These are phyloP conservation scores for Calonectria naviculata DNA, from an alignment of 2,329 filamentous ascomycete species.

Conservation along the genomic window DNA sequence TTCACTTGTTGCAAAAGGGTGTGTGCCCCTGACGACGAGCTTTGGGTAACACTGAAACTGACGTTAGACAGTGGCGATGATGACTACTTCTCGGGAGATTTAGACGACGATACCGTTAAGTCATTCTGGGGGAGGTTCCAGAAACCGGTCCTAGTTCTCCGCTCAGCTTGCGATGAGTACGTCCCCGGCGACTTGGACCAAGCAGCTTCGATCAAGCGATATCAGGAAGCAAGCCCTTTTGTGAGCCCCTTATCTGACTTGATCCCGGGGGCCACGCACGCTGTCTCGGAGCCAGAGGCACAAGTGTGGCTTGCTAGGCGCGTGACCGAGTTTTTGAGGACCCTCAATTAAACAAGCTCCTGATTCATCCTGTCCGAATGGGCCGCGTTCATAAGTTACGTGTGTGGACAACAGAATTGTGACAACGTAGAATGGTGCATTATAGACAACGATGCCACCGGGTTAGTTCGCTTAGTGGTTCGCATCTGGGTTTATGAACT, in stretches of 20 bases:
- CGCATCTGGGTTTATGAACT: no score
- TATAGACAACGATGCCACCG: no score
- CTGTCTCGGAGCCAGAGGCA: conserved; percentile 57
- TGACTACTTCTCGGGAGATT: conserved; percentile 88
- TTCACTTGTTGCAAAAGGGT: conserved; percentile 63
- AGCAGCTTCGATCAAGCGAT: conserved; percentile 65
- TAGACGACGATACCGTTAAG: conserved; percentile 66
- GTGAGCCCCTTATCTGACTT: conserved; percentile 63
- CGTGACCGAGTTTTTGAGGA: conserved; percentile 58
- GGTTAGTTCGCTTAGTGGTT: no score
- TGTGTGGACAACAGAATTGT: background rate
- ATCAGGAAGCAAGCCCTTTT: conserved; percentile 58
- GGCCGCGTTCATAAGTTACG: no score
- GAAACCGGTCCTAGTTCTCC: conserved; percentile 71
- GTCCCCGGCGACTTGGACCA: conserved; percentile 70
- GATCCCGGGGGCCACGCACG: conserved; percentile 65
- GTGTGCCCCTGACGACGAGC: conserved; percentile 34
- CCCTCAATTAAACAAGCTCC: conserved; percentile 30
- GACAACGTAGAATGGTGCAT: background rate
- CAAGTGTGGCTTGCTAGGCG: conserved; percentile 61
- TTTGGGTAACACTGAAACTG: conserved; percentile 6
- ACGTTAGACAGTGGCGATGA: conserved; percentile 71
- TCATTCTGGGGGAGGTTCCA: conserved; percentile 74
- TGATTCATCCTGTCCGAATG: background rate
- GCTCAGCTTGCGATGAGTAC: conserved; percentile 74